Conservation (phyloP, 2,329 filamentous ascomycete genomes). For the Pseudocercospora fijiensis region DNA sequence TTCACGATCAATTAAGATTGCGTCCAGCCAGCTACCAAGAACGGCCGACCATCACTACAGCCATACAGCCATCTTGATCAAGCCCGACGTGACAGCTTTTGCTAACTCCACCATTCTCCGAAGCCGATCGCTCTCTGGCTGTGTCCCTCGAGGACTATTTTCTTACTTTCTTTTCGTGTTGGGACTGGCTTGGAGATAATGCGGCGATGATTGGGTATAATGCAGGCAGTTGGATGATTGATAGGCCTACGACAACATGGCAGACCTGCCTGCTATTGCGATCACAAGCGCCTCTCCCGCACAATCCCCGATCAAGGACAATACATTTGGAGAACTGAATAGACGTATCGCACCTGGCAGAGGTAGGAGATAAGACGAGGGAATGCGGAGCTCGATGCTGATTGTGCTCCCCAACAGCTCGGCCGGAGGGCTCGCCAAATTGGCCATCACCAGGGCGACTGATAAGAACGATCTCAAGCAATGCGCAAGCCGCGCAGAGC, state of each 20-base stretch:
- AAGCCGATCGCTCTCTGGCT: not conserved
- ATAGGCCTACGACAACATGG: constrained; percentile 11
- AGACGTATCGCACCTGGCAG: constrained; percentile 5
- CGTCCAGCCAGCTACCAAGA: not conserved
- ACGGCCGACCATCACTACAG: not conserved
- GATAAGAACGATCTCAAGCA: constrained; percentile 29
- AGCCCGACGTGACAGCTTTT: not conserved
- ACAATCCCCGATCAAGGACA: constrained; percentile 27
- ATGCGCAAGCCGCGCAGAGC: constrained; percentile 17
- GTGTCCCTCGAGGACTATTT: not conserved
- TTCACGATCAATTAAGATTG: not conserved
- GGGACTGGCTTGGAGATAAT: not conserved
- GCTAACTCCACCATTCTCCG: constrained; percentile 4
- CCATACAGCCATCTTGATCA: not conserved
- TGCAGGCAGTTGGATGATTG: constrained; percentile 5
- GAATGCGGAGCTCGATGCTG: constrained; percentile 13
- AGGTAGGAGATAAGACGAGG: constrained; percentile 2
- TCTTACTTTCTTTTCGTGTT: not conserved
- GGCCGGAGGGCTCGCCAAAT: constrained; percentile 24
- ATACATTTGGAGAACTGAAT: constrained; percentile 11
- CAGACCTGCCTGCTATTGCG: constrained; percentile 34
- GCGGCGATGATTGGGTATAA: not conserved
- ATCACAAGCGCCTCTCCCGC: constrained; percentile 39
- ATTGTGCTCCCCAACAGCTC: constrained; percentile 16
- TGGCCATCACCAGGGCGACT: constrained; percentile 29